Base-by-base conservation (phyloP, 495 filamentous ascomycete genomes). In the Podospora conica region DNA sequence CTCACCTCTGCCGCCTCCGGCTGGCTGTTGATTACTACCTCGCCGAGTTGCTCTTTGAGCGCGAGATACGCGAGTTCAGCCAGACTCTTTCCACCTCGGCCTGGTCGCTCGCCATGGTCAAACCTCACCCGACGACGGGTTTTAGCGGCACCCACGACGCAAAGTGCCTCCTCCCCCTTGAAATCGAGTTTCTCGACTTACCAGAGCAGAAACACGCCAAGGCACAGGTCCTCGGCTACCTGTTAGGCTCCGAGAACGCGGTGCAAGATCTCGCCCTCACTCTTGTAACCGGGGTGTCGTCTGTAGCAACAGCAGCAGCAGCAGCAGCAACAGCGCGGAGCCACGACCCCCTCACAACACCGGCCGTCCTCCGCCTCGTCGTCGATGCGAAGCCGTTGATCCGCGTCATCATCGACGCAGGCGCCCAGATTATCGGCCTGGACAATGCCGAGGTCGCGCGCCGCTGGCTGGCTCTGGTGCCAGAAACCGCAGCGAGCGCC, bases 121-220 rank as follows among this genome's bases (percentile, higher is more conserved):
- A 82, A 67, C 56, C 25, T 1, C 74, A 83, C 29, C 79, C 80
- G 4, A 88, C 83, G 0, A 86, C 83, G 1, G 87, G 87, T 0
- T 90, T 91, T 60, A 90, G 87, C 71, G 88, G 89, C 5, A 92
- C 88, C 0, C 90, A 89, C 60, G 87, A 92, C 68, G 83, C 80
- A 23, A 76, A 79, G 40, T 67, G 77, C 31, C 69, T 84, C 1
- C 75, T 90, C 1, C 87, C 88, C 1, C 68, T 88, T 2, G 73
- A 71, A 24, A 74, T 90, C 1, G 60, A 70, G 2, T 84, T 88
- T 48, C 68, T 79, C 0, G 85, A 90, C 67, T 79, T 86, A 0
- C 74, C 77, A 5, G 73, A 71, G 23, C 84, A 87, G 53, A 66
- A 73, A 9, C 82, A 86, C 60, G 90, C 87, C 1, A 90, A 90